A percentile compares a stretch with the other conserved stretches of the same genome.
These are phyloP conservation scores for Phialophora chinensis DNA, from an alignment of 2,329 filamentous ascomycete species.

Conservation along the genomic window DNA sequence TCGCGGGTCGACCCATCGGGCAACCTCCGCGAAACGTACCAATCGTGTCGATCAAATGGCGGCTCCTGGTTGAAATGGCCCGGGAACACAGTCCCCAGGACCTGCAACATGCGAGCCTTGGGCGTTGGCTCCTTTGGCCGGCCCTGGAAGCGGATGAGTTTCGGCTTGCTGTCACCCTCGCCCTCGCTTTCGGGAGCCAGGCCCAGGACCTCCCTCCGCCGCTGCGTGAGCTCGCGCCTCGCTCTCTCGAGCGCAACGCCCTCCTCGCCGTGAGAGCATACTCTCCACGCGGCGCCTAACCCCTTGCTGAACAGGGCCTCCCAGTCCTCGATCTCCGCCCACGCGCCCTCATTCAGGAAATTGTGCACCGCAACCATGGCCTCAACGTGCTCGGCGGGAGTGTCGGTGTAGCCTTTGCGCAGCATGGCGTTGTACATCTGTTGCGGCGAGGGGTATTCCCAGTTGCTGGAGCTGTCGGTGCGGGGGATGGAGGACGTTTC, in stretches of 20 bases:
- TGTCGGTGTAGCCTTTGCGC: slow-evolving; percentile 94
- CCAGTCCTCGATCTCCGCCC: slow-evolving; percentile 94
- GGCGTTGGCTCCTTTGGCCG: slow-evolving; percentile 88
- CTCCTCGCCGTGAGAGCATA: slow-evolving; percentile 75
- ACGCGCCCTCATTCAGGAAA: slow-evolving; percentile 96
- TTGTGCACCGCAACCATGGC: slow-evolving; percentile 98
- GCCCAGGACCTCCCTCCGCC: slow-evolving; percentile 45
- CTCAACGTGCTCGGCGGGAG: slow-evolving; percentile 89
- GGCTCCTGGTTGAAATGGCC: slow-evolving; percentile 78
- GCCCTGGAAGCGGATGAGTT: slow-evolving; percentile 84
- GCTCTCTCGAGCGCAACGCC: slow-evolving; percentile 63
- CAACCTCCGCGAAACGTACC: slow-evolving; percentile 80
- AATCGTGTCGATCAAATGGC: slow-evolving; percentile 96
- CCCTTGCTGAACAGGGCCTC: slow-evolving; percentile 83
- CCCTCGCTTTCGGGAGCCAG: slow-evolving; percentile 14
- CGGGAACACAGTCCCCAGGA: slow-evolving; percentile 80
- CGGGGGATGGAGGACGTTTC: slow-evolving; percentile 91
- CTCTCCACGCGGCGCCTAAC: slow-evolving; percentile 72
- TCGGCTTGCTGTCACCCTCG: slow-evolving; percentile 49
- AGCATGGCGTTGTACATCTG: slow-evolving; percentile 99
- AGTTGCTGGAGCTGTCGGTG: slow-evolving; percentile 76
- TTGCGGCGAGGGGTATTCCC: slow-evolving; percentile 98
- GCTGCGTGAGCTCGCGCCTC: slow-evolving; percentile 48
- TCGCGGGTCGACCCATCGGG: slow-evolving; percentile 72
- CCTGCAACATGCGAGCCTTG: slow-evolving; percentile 83